Percentiles rank a stretch among this genome's conserved stretches.
Conservation (phyloP, 2,329 filamentous ascomycete genomes). For the Cadophora malorum region DNA sequence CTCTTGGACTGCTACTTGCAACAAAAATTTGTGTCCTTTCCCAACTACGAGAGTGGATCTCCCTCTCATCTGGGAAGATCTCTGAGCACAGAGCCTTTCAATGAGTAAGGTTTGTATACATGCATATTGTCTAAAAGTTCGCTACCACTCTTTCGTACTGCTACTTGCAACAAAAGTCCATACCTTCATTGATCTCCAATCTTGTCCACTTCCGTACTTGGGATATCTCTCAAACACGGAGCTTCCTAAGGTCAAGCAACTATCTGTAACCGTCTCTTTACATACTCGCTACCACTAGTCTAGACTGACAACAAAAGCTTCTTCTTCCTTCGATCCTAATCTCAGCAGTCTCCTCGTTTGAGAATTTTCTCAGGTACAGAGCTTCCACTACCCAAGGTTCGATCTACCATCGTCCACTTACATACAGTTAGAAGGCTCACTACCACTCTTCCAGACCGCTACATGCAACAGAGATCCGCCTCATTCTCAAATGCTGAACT, state of each 20-base stretch:
- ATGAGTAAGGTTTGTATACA: background rate
- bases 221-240: background rate
- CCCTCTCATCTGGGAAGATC: background rate
- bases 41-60: background rate
- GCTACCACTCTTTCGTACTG: constrained; percentile 26
- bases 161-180: constrained; percentile 31
- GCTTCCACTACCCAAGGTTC: no score
- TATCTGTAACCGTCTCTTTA: background rate
- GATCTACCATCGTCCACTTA: background rate
- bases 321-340: no score
- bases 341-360: no score
- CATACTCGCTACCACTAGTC: background rate
- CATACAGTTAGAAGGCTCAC: constrained; percentile 8
- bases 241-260: background rate
- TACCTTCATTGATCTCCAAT: background rate
- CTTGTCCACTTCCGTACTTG: background rate
- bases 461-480: constrained; percentile 26
- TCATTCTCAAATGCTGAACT: background rate
- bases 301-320: background rate
- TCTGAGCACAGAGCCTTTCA: background rate
- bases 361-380: no score
- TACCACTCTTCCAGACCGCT: constrained; percentile 26
- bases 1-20: constrained; percentile 15
- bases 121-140: constrained; percentile 1
- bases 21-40: background rate